These are phyloP conservation scores for Apiosordaria backusii DNA, from an alignment of 495 filamentous ascomycete genomes.

Conservation along the genomic window DNA sequence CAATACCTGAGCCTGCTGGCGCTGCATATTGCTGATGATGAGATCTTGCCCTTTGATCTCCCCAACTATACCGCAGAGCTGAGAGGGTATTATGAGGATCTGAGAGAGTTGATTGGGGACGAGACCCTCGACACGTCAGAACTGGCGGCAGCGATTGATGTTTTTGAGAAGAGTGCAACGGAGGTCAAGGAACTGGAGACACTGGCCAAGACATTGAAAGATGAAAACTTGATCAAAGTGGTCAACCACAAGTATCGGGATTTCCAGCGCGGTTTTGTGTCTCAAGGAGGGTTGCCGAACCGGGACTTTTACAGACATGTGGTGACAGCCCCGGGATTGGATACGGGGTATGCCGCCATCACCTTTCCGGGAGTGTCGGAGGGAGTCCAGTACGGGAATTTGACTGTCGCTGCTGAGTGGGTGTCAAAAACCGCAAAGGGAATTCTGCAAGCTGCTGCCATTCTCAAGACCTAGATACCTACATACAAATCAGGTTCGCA, in stretches of 20 bases:
- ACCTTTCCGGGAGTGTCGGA: constrained; percentile 79
- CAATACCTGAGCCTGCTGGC: constrained; percentile 71
- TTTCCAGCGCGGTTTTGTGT: constrained; percentile 75
- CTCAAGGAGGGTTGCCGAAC: constrained; percentile 70
- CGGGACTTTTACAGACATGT: constrained; percentile 84
- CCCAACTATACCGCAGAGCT: constrained; percentile 63
- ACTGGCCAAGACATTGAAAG: constrained; percentile 61
- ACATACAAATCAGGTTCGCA: neutral
- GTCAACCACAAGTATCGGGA: constrained; percentile 62
- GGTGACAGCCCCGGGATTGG: constrained; percentile 66
- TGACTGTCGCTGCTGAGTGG: constrained; percentile 61
- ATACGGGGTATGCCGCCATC: constrained; percentile 33
- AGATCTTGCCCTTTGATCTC: constrained; percentile 71
- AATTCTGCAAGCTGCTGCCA: constrained; percentile 58
- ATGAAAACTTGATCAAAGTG: constrained; percentile 57
- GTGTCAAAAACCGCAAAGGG: constrained; percentile 66
- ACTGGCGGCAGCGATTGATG: constrained; percentile 6
- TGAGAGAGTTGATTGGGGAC: constrained; percentile 56
- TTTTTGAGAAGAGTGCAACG: constrained; percentile 2
- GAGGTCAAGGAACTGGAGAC: constrained; percentile 17
- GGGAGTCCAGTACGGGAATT: constrained; percentile 64
- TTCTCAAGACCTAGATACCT: constrained; percentile 25
- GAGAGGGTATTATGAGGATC: constrained; percentile 54
- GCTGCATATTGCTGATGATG: constrained; percentile 68
- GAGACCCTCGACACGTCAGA: constrained; percentile 53